These are phyloP conservation scores for Sporothrix protearum DNA, from an alignment of 2,329 filamentous ascomycete genomes.

Conservation along the genomic window DNA sequence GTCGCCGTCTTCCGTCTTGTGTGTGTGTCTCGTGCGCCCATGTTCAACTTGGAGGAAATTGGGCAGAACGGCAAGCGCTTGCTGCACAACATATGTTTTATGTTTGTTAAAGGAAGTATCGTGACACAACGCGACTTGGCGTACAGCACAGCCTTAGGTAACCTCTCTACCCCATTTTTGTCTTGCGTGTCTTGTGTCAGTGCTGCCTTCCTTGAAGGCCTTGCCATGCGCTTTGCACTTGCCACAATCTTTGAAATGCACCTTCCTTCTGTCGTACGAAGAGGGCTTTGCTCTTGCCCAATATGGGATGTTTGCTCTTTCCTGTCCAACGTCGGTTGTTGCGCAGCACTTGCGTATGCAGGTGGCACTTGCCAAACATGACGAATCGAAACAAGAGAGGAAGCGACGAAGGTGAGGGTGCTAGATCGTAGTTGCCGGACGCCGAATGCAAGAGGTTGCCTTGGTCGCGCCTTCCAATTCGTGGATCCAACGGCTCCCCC, in stretches of 20 bases:
- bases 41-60: background rate
- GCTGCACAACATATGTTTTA: background rate
- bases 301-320: background rate
- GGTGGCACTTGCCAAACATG: slow-evolving; percentile 2
- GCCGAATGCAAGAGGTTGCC: background rate
- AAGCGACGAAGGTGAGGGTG: background rate
- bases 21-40: background rate
- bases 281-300: background rate
- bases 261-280: background rate
- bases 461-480: background rate
- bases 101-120: background rate
- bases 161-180: background rate
- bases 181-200: background rate
- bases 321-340: background rate
- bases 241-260: background rate
- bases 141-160: slow-evolving; percentile 8
- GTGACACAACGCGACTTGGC: background rate
- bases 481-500: background rate
- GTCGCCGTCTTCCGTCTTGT: background rate
- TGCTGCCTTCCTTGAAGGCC: background rate
- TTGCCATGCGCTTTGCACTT: background rate
- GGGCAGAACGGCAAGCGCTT: background rate
- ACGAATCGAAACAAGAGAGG: background rate
- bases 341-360: background rate
- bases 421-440: background rate